Conservation (phyloP, 768 basidiomycete genomes). For the Mycena pura region DNA sequence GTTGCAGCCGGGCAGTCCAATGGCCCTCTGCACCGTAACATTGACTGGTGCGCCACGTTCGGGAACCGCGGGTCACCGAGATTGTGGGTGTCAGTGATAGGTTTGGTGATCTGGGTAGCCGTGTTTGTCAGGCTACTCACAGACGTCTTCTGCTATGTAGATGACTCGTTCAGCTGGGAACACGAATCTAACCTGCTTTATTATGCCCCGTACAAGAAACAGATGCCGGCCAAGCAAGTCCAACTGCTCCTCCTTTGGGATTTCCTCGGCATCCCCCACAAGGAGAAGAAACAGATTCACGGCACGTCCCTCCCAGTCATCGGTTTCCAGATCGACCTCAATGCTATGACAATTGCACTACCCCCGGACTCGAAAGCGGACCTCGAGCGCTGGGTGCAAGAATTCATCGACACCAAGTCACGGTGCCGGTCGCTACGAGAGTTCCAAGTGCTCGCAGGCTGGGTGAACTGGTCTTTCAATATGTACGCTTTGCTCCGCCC, state of each 20-base stretch:
- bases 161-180: conserved; percentile 33
- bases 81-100: conserved; percentile 30
- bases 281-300: conserved; percentile 31
- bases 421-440: conserved; percentile 25
- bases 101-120: conserved; percentile 37
- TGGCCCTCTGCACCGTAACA: conserved; percentile 8
- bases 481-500: conserved; percentile 22
- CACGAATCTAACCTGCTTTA: conserved; percentile 9
- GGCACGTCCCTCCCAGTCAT: conserved; percentile 31
- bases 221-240: conserved; percentile 31
- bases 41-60: conserved; percentile 34
- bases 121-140: conserved; percentile 24
- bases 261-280: conserved; percentile 31
- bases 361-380: not conserved
- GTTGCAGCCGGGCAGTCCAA: not conserved
- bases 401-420: conserved; percentile 16
- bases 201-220: conserved; percentile 29
- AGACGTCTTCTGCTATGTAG: conserved; percentile 33
- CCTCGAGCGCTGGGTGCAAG: conserved; percentile 18
- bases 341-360: conserved; percentile 28
- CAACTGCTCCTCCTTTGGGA: conserved; percentile 35
- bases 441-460: conserved; percentile 30
- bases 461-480: conserved; percentile 37
- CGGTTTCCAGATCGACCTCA: conserved; percentile 38
- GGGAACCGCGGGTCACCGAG: conserved; percentile 31